These are phyloP conservation scores for Thalia dealbata DNA, from an alignment of 176 grass and related monocot genomes.

Conservation along the genomic window DNA sequence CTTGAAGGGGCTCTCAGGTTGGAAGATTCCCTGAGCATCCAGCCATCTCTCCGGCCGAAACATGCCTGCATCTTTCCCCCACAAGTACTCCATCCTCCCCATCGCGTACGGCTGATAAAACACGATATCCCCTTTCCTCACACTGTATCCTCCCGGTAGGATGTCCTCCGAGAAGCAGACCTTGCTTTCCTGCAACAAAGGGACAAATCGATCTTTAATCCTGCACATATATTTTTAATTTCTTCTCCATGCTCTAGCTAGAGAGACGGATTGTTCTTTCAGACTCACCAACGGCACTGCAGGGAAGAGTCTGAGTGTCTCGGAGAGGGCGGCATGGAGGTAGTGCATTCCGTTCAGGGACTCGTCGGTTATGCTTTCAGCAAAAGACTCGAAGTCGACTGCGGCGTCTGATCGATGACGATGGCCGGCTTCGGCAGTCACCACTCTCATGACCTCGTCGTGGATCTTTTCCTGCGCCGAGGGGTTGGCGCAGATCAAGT, in stretches of 20 bases:
- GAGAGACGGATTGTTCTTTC: too few relatives aligned
- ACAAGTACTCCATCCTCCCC: conserved; percentile 59
- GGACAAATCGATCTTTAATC: background rate
- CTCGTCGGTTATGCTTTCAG: conserved; percentile 31
- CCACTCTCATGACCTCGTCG: conserved; percentile 35
- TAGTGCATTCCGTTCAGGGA: conserved; percentile 52
- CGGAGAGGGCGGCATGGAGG: conserved; percentile 37
- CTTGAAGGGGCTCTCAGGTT: conserved; percentile 49
- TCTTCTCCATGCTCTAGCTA: background rate
- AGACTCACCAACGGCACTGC: conserved; percentile 50
- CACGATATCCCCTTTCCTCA: conserved; percentile 33
- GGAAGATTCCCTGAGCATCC: conserved; percentile 34
- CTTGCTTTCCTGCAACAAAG: conserved; percentile 35
- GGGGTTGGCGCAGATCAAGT: conserved; percentile 62
- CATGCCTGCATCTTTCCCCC: conserved; percentile 46
- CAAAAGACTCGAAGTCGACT: too few relatives aligned
- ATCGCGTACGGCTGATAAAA: conserved; percentile 48
- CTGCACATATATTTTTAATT: background rate
- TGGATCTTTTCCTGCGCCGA: conserved; percentile 46
- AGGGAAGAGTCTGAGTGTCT: conserved; percentile 62
- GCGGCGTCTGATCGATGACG: too few relatives aligned
- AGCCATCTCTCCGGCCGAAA: conserved; percentile 59
- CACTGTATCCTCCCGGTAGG: conserved; percentile 34
- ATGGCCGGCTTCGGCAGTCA: conserved; percentile 9
- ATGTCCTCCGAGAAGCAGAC: conserved; percentile 45